Evolutionary conservation across 768 basidiomycete species (phyloP).

Genomic region (Sporobolomyces roseus): DNA sequence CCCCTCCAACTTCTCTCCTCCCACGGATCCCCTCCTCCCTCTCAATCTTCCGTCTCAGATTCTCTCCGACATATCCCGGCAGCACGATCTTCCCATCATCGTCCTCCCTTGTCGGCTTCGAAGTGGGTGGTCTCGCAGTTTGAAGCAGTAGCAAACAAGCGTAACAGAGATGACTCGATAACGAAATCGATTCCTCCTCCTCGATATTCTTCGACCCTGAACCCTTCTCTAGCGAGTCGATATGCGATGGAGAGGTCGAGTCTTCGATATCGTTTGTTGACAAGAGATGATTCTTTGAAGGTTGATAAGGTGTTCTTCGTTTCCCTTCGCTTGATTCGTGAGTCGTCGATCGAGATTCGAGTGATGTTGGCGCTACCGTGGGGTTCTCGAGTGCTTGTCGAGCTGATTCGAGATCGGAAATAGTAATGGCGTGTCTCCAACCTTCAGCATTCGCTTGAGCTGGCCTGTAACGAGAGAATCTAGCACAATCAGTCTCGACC

Average conservation of each 20-base stretch:
- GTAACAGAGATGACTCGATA: slow-evolving; percentile 34
- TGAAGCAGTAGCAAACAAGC: slow-evolving; percentile 31
- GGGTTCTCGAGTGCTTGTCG: background rate
- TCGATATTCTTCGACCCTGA: background rate
- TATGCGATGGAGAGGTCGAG: background rate
- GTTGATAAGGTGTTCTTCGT: slow-evolving; percentile 13
- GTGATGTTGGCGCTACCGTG: background rate
- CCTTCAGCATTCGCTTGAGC: slow-evolving; percentile 18
- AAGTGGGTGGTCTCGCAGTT: background rate
- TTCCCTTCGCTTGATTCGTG: background rate
- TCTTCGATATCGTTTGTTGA: background rate
- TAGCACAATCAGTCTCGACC: background rate
- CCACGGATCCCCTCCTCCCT: background rate
- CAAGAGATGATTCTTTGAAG: slow-evolving; percentile 17
- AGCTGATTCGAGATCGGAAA: slow-evolving; percentile 13
- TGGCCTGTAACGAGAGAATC: slow-evolving; percentile 11
- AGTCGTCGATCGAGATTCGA: background rate
- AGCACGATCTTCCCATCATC: background rate
- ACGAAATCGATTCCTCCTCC: background rate
- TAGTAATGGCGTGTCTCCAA: slow-evolving; percentile 36
- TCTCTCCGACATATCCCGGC: slow-evolving; percentile 19
- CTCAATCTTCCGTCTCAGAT: background rate
- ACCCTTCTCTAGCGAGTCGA: no score
- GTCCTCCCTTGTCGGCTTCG: background rate
- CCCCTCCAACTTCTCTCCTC: no score